Percentiles rank a stretch among this genome's conserved stretches.
These are phyloP conservation scores for Hirschioporus abietinus DNA, from an alignment of 768 basidiomycete species.

Conservation along the genomic window DNA sequence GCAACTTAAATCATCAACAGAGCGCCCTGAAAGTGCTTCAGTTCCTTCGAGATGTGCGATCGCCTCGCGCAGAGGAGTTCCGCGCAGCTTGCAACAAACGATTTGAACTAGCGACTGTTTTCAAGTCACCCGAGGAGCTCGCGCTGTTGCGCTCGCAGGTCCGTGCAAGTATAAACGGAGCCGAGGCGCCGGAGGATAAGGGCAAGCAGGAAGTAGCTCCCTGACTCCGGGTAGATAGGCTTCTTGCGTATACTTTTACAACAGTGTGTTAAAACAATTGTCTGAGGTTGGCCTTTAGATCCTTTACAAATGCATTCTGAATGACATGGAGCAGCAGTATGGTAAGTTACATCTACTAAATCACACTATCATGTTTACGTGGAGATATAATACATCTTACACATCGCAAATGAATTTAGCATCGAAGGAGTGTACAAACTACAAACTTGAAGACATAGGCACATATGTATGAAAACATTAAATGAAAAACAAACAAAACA, in stretches of 20 bases:
- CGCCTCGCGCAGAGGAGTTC: constrained; percentile 58
- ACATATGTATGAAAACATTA: too few species aligned
- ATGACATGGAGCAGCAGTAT: too few species aligned
- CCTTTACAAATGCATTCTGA: background rate
- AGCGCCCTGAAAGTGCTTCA: constrained; percentile 42
- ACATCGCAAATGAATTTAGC: too few species aligned
- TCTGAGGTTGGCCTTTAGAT: background rate
- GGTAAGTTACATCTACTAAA: too few species aligned
- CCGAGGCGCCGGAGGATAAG: constrained; percentile 1
- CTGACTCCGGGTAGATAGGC: background rate
- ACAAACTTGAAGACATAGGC: too few species aligned
- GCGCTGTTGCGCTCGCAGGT: constrained; percentile 25
- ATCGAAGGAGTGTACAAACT: too few species aligned
- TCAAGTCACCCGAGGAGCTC: constrained; percentile 53
- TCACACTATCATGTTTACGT: too few species aligned
- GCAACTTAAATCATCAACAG: constrained; percentile 29
- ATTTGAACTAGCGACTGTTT: constrained; percentile 62
- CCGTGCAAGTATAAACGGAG: background rate
- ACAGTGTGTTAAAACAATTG: background rate
- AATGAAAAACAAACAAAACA: too few species aligned
- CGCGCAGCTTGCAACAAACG: constrained; percentile 42
- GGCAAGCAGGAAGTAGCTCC: background rate
- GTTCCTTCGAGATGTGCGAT: constrained; percentile 46
- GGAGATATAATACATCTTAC: too few species aligned
- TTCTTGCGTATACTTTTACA: background rate